Evolutionary conservation across 768 basidiomycete species (phyloP).

Genomic region (Tricholoma bakamatsutake): DNA sequence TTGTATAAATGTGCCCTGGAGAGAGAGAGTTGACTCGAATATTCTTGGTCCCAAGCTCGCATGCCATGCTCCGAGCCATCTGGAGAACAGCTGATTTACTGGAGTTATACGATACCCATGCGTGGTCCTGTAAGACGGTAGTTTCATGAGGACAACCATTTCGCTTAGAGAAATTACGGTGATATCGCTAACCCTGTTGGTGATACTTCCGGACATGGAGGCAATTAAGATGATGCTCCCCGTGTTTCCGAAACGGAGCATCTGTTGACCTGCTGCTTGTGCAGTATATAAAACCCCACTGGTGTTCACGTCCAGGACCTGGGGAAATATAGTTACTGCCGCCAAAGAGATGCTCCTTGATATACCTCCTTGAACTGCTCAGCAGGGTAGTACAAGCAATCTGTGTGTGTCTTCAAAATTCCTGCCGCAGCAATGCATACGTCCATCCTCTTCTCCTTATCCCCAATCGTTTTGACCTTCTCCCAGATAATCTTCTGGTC

Average conservation of each 20-base stretch:
- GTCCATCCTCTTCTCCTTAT: conserved; percentile 67
- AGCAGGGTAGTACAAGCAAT: conserved; percentile 62
- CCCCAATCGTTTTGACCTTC: conserved; percentile 50
- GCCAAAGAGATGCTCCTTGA: not conserved
- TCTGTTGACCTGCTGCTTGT: conserved; percentile 60
- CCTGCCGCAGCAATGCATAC: conserved; percentile 77
- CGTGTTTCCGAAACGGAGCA: conserved; percentile 45
- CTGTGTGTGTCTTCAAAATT: conserved; percentile 51
- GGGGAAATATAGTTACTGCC: not conserved
- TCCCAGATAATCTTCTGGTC: conserved; percentile 58
- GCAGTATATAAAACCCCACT: conserved; percentile 60
- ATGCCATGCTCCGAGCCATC: conserved; percentile 80
- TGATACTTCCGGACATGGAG: conserved; percentile 63
- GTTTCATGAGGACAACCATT: not conserved
- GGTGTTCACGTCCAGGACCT: conserved; percentile 68
- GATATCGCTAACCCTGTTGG: conserved; percentile 49
- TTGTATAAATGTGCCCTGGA: conserved; percentile 72
- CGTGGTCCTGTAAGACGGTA: conserved; percentile 43
- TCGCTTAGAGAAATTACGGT: not conserved
- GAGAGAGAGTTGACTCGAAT: conserved; percentile 76
- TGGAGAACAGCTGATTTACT: conserved; percentile 77
- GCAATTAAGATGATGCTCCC: conserved; percentile 63
- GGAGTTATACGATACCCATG: conserved; percentile 72
- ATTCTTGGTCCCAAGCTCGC: conserved; percentile 58
- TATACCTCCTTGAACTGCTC: conserved; percentile 58